Base-by-base conservation (phyloP, 2,329 filamentous ascomycete genomes). In the Ambrosiella xylebori region DNA sequence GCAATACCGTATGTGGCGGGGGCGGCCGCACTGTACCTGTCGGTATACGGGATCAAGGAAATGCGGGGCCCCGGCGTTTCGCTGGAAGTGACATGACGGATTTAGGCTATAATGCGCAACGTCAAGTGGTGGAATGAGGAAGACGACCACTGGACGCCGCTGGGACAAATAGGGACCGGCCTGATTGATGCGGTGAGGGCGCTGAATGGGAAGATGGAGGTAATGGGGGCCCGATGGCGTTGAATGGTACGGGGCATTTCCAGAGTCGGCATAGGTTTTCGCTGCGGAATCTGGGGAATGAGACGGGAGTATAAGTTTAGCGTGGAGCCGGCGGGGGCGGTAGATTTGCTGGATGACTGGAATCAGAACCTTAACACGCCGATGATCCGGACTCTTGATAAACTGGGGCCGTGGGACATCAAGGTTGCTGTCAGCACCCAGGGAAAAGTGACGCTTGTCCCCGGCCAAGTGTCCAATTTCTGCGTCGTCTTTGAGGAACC, bases 1-100 rank as follows among this genome's bases (percentile, higher is more conserved):
- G 73, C 77, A 0, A 73, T 73, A 4, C 77, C 76, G 0, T 77
- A 77, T 59, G 69, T 78, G 35, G 75, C 76, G 41, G 77, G 75
- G 11, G 67, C 76, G 15, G 73, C 72, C 3, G 74, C 73, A 4
- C 64, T 76, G 12, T 51, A 62, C 17, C 71, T 70, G 54, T 67
- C 74, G 52, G 70, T 68, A 27, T 71, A 70, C 47, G 71, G 71
- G 15, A 72, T 73, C 0, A 68, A 72, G 12, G 64, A 65, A 55
- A 60, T 65, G 0, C 66, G 73, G 55, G 73, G 73, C 1, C 13
- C 50, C 2, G 38, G 47, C 2, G 58, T 56, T 8, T 59, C 57
- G 3, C 53, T 58, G 39, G 58, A 59, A 5, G 47, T 62, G 6
- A 54, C 11, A 66, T 70, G 27, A 69, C 72, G 45, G 68, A 74